Evolutionary conservation across 768 basidiomycete genomes (phyloP).

Genomic region (Xanthoconium purpureum): DNA sequence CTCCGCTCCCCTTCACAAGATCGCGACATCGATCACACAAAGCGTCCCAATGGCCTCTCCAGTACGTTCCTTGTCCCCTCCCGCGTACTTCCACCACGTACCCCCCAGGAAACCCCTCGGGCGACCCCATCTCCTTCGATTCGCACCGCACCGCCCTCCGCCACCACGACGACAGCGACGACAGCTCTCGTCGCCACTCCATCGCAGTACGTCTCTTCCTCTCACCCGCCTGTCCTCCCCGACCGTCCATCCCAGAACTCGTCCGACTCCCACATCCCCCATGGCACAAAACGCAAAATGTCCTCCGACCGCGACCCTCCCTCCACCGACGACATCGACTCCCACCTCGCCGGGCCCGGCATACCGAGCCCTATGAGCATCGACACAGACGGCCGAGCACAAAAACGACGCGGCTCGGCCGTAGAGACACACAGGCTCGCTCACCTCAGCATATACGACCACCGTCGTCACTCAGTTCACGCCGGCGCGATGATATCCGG

Average conservation of each 20-base stretch:
- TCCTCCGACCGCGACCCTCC: conserved; percentile 60
- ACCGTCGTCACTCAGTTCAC: conserved; percentile 76
- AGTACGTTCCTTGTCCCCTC: conserved; percentile 21
- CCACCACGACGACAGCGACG: conserved; percentile 54
- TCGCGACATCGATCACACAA: conserved; percentile 27
- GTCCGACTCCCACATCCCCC: conserved; percentile 42
- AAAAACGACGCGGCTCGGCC: conserved; percentile 81
- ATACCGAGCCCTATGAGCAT: conserved; percentile 57
- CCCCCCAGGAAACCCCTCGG: conserved; percentile 27
- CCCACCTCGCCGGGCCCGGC: conserved; percentile 66
- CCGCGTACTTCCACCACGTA: conserved; percentile 8
- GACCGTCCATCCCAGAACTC: conserved; percentile 25
- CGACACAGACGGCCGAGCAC: conserved; percentile 63
- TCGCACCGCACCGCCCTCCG: conserved; percentile 29
- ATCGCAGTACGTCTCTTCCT: conserved; percentile 50
- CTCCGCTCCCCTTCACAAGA: conserved; percentile 57
- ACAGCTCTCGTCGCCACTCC: conserved; percentile 69
- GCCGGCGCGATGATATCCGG: conserved; percentile 43
- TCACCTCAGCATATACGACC: conserved; percentile 65
- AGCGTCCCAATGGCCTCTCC: conserved; percentile 17
- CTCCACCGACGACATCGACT: conserved; percentile 61
- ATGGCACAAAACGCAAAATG: conserved; percentile 82
- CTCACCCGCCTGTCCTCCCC: not conserved
- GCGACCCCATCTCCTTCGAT: conserved; percentile 16
- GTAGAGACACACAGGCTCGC: conserved; percentile 76